A percentile compares a stretch with the other conserved stretches of the same genome.
Evolutionary conservation across 441 rosid genomes (phyloP).

Genomic region (Populus tomentosa): DNA sequence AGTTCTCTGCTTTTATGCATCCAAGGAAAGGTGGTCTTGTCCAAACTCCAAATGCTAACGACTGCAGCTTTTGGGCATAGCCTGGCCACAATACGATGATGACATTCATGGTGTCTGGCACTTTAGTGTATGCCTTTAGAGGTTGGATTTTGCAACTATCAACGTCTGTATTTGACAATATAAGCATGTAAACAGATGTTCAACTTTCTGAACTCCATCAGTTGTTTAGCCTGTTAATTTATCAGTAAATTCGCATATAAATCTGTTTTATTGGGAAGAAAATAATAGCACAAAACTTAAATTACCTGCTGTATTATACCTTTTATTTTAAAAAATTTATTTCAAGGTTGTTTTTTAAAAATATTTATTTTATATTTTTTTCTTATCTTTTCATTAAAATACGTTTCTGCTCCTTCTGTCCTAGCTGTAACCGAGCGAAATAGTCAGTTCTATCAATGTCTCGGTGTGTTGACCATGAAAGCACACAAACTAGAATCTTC

Average conservation of each 20-base stretch:
- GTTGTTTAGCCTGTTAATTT: too few relatives aligned
- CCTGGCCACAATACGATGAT: not conserved
- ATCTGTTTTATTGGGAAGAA: not conserved
- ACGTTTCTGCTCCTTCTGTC: not conserved
- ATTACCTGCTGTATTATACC: not conserved
- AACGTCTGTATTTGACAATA: too few relatives aligned
- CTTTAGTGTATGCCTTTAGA: too few relatives aligned
- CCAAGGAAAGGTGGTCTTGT: not conserved
- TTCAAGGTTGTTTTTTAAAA: too few relatives aligned
- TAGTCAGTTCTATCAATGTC: not conserved
- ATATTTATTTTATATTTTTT: too few relatives aligned
- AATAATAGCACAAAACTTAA: not conserved
- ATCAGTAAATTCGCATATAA: too few relatives aligned
- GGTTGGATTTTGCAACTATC: too few relatives aligned
- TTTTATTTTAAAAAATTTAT: too few relatives aligned
- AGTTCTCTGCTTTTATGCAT: not conserved
- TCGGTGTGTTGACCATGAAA: not conserved
- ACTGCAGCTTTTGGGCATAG: not conserved
- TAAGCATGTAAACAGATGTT: too few relatives aligned
- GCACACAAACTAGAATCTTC: not conserved
- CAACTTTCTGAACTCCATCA: too few relatives aligned
- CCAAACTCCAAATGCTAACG: not conserved
- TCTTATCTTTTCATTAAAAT: not conserved
- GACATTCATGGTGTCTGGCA: too few relatives aligned
- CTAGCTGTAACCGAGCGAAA: not conserved